Evolutionary conservation across 2,329 filamentous ascomycete species (phyloP), one percentile per base, ranked within the genome.

Genomic region (Emydomyces testavorans): DNA sequence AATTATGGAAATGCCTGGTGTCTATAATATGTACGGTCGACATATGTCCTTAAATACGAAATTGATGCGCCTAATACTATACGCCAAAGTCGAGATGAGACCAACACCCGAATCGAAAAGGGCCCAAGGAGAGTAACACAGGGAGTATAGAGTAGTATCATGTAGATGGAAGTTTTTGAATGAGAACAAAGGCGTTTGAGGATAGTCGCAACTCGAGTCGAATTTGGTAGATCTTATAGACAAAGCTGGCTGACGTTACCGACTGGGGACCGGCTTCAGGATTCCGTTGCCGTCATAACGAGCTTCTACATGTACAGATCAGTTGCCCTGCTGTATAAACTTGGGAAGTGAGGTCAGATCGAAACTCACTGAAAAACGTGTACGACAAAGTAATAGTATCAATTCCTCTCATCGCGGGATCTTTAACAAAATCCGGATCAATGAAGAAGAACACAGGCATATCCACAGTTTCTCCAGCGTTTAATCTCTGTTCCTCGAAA

Each of bases 361-460:
- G 18, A 4, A 46, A 76, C 86, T 73, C 71, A 94, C 88, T 98
- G 66, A 98, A 98, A 65, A 98, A 98, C 0, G 92, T 98, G 70
- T 98, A 98, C 57, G 83, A 94, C 60, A 98, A 67, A 28, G 92
- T 98, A 48, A 98, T 88, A 1, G 89, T 94, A 70, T 95, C 87
- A 53, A 98, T 86, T 0, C 84, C 85, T 67, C 78, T 85, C 90
- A 95, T 96, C 54, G 84, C 89, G 44, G 90, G 72, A 66, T 98
- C 92, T 57, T 84, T 89, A 50, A 90, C 75, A 70, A 98, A 82
- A 62, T 96, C 92, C 0, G 92, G 92, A 62, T 98, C 92, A 55
- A 98, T 84, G 67, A 96, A 98, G 70, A 98, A 98, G 68, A 98
- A 98, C 0, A 98, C 93, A 0, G 92, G 93, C 93, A 98, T 98